phyloP scores from a whole-genome alignment of 306 rosid genomes.

The Alnus glutinosa region DNA sequence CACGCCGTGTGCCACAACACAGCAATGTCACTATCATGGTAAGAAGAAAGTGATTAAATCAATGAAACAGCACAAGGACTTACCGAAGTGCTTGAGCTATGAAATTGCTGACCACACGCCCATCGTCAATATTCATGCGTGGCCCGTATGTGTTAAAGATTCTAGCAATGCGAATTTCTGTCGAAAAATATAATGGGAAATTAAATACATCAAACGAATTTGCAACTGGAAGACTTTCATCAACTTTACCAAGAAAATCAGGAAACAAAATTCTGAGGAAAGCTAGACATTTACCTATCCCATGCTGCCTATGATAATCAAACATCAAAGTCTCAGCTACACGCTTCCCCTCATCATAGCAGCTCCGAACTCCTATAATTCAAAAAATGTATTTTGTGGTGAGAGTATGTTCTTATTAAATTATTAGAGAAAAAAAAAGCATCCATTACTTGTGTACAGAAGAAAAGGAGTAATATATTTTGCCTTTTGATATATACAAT shows the following conservation, averaged over 20 bases:
- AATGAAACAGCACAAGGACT: slow-evolving; percentile 18
- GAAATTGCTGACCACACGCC: slow-evolving; percentile 97
- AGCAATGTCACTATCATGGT: background rate
- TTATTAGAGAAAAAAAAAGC: background rate
- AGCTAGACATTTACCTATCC: slow-evolving; percentile 54
- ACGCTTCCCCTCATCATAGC: slow-evolving; percentile 98
- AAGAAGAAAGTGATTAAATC: background rate
- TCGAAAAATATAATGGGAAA: slow-evolving; percentile 14
- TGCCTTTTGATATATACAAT: background rate
- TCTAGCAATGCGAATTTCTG: slow-evolving; percentile 92
- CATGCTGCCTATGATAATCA: slow-evolving; percentile 98
- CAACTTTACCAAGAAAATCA: slow-evolving; percentile 20
- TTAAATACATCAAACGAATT: background rate
- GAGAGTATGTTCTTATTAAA: slow-evolving; percentile 19
- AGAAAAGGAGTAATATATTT: background rate
- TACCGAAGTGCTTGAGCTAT: slow-evolving; percentile 97
- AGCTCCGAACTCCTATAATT: slow-evolving; percentile 87
- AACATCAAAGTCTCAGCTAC: slow-evolving; percentile 99
- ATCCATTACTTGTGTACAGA: background rate
- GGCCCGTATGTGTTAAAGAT: slow-evolving; percentile 99
- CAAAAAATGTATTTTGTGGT: slow-evolving; percentile 18
- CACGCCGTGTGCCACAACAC: background rate
- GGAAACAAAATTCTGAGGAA: slow-evolving; percentile 11
- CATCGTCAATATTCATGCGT: slow-evolving; percentile 98
- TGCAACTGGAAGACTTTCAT: background rate